These are phyloP conservation scores for Byssothecium circinans DNA, from an alignment of 2,329 filamentous ascomycete species.

Conservation along the genomic window DNA sequence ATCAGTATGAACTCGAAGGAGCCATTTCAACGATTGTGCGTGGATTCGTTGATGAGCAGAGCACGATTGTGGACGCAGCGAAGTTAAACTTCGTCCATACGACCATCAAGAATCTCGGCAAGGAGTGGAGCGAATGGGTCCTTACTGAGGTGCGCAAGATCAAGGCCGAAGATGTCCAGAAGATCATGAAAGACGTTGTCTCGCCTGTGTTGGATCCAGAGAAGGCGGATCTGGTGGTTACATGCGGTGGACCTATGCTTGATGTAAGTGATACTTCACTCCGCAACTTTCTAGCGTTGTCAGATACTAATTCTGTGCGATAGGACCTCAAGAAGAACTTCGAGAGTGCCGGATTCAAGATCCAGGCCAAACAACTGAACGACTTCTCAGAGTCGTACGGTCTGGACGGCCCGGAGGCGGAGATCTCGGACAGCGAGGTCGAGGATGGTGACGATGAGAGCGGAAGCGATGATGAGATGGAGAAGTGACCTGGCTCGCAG, in stretches of 20 bases:
- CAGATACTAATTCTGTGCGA: conserved; percentile 14
- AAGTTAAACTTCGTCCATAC: conserved; percentile 80
- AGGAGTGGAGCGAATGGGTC: conserved; percentile 76
- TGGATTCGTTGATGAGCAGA: conserved; percentile 82
- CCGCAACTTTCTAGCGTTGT: neutral
- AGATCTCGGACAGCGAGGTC: conserved; percentile 61
- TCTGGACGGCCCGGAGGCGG: conserved; percentile 63
- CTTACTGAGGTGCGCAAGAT: conserved; percentile 77
- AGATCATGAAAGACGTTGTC: conserved; percentile 72
- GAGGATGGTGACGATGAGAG: conserved; percentile 55
- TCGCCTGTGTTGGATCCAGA: conserved; percentile 78
- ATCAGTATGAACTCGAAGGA: conserved; percentile 81
- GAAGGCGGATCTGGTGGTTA: conserved; percentile 82
- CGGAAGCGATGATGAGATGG: conserved; percentile 29
- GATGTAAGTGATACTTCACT: conserved; percentile 63
- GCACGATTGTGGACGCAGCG: conserved; percentile 80
- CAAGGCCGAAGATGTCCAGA: conserved; percentile 73
- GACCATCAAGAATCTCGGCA: conserved; percentile 74
- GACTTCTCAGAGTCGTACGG: conserved; percentile 92
- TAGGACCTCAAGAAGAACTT: conserved; percentile 78
- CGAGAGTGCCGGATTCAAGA: conserved; percentile 74
- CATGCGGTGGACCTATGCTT: conserved; percentile 81
- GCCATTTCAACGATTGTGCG: conserved; percentile 89
- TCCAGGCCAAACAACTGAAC: conserved; percentile 70
- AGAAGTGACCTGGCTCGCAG: conserved; percentile 8